Conservation (phyloP, 306 rosid genomes). For the Crotalaria pallida region DNA sequence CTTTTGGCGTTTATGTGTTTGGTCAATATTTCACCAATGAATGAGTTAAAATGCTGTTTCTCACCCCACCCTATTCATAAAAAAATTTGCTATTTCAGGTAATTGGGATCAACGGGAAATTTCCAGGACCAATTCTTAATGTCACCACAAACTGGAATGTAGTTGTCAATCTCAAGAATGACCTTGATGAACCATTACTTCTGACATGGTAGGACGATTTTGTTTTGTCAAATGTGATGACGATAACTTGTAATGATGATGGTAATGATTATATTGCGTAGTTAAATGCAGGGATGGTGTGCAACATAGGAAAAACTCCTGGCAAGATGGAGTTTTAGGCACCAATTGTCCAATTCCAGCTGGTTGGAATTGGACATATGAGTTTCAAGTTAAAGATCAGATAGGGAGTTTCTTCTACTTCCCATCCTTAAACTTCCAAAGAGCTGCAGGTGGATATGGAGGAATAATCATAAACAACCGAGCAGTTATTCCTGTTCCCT, state of each 20-base stretch:
- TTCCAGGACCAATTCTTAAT: constrained; percentile 80
- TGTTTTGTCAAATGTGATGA: constrained; percentile 6
- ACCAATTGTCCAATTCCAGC: constrained; percentile 98
- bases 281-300: constrained; percentile 74
- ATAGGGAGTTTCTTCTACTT: constrained; percentile 95
- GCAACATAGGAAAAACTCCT: constrained; percentile 80
- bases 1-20: not conserved
- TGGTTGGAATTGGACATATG: constrained; percentile 95
- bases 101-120: constrained; percentile 69
- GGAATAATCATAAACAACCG: constrained; percentile 78
- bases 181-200: constrained; percentile 89
- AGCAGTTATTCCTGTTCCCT: constrained; percentile 70
- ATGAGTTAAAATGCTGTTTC: not conserved
- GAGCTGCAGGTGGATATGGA: constrained; percentile 93
- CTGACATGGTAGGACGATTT: constrained; percentile 61
- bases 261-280: constrained; percentile 32
- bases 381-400: constrained; percentile 95
- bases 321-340: constrained; percentile 96
- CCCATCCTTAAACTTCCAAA: constrained; percentile 80
- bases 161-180: constrained; percentile 74
- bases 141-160: constrained; percentile 95
- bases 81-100: constrained; percentile 45
- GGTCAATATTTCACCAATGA: not conserved
- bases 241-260: constrained; percentile 14
- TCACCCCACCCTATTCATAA: not conserved